Evolutionary conservation across 768 basidiomycete species (phyloP).

Genomic region (Rubroboletus satanas): DNA sequence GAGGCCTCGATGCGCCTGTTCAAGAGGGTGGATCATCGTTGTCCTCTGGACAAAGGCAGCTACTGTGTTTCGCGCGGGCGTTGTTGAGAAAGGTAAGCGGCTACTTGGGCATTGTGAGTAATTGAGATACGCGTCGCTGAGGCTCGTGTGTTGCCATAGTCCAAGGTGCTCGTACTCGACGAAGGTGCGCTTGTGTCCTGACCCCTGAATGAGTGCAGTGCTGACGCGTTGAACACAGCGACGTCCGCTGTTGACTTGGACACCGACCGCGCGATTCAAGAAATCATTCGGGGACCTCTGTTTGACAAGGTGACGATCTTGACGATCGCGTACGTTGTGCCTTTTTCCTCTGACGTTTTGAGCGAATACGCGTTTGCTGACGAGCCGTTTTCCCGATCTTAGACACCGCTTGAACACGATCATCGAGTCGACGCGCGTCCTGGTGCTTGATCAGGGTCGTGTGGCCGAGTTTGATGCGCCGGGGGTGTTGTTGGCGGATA

Average conservation of each 20-base stretch:
- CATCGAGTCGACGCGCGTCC: slow-evolving; percentile 71
- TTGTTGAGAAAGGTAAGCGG: slow-evolving; percentile 62
- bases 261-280: slow-evolving; percentile 85
- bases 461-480: slow-evolving; percentile 85
- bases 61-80: slow-evolving; percentile 87
- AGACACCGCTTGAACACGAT: slow-evolving; percentile 81
- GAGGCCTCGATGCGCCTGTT: slow-evolving; percentile 68
- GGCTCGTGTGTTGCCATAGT: slow-evolving; percentile 34
- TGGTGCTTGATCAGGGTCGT: slow-evolving; percentile 79
- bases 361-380: not conserved
- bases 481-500: slow-evolving; percentile 53
- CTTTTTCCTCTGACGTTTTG: no score
- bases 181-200: slow-evolving; percentile 52
- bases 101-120: not conserved
- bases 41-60: slow-evolving; percentile 80
- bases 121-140: not conserved
- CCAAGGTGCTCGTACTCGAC: slow-evolving; percentile 88
- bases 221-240: slow-evolving; percentile 38
- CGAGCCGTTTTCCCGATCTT: no score
- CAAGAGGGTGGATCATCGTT: slow-evolving; percentile 79
- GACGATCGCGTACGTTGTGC: slow-evolving; percentile 71
- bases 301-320: slow-evolving; percentile 79
- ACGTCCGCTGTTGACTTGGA: slow-evolving; percentile 90
- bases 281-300: slow-evolving; percentile 75
- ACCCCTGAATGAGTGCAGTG: not conserved